Evolutionary conservation across 179 eudicot species (phyloP), one percentile per base, ranked within the genome.

Genomic region (Spinacia oleracea): DNA sequence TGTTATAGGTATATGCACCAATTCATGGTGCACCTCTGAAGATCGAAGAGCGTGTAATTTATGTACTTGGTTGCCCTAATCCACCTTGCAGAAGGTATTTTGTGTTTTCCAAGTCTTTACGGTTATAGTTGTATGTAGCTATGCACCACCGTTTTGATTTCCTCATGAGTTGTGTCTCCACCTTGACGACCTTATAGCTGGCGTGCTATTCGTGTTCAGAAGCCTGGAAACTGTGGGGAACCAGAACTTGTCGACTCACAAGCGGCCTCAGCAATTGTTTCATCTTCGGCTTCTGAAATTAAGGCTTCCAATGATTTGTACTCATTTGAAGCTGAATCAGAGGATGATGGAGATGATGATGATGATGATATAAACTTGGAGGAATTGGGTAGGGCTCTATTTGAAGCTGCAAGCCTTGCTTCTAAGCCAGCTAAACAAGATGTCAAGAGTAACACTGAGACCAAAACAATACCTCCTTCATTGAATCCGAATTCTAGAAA

Each of bases 151-250:
- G n/a, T 31, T 21, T 59, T 53, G 21, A 32, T 73, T 74, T 55
- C 76, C 76, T 80, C 9, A 45, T 16, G 6, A 71, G 74, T 71
- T 53, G 73, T 77, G 45, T 72, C 9, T 7, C 60, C 48, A 48
- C 31, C 73, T 60, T 58, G 35, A 34, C 81, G 73, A 81, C 75
- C 77, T 81, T 85, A 76, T 88, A 95, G 99, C 77, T 96, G 97
- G 97, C 84, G 88, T 79, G 93, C 89, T 82, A 55, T 96, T 76
- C 92, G 99, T 76, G 89, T 91, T 85, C 99, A 96, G 83, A 96
- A 87, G 83, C 74, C 82, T 60, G 73, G 43, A 11, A 70, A 34
- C 58, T 75, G 18, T 81, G 88, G 76, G 67, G 87, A 77, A 45
- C 63, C 80, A 68, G 77, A 80, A 43, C 56, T 62, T 68, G 63